phyloP scores from a whole-genome alignment of 768 basidiomycete species.

The Hygrophoropsis aurantiaca region DNA sequence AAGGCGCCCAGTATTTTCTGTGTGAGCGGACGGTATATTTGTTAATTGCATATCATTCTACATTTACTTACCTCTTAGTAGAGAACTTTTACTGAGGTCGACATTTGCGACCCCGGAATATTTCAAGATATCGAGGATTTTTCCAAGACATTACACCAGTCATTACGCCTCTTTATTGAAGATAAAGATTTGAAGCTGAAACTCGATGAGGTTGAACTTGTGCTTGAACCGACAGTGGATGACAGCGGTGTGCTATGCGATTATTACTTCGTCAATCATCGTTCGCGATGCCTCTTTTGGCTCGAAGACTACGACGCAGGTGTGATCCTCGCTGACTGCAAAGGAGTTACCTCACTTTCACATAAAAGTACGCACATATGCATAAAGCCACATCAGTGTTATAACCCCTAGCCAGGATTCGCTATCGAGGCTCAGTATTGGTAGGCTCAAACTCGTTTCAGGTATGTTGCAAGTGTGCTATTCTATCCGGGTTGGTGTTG shows the following conservation, averaged over 20 bases:
- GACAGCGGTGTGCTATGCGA: slow-evolving; percentile 17
- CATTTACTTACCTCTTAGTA: slow-evolving; percentile 13
- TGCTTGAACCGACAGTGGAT: slow-evolving; percentile 10
- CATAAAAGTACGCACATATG: slow-evolving; percentile 37
- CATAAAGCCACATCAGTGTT: neutral
- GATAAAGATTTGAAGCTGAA: slow-evolving; percentile 3
- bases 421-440: slow-evolving; percentile 30
- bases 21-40: slow-evolving; percentile 39
- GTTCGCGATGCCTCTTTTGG: slow-evolving; percentile 46
- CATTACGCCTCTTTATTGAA: slow-evolving; percentile 11
- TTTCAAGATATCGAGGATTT: slow-evolving; percentile 33
- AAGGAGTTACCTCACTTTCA: slow-evolving; percentile 37
- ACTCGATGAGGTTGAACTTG: slow-evolving; percentile 12
- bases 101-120: slow-evolving; percentile 40
- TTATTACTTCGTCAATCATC: slow-evolving; percentile 51
- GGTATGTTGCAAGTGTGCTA: no score
- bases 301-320: slow-evolving; percentile 39
- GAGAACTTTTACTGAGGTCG: slow-evolving; percentile 51
- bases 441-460: no score
- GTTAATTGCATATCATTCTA: neutral
- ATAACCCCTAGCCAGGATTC: slow-evolving; percentile 13
- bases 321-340: slow-evolving; percentile 31
- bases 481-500: no score
- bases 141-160: slow-evolving; percentile 10
- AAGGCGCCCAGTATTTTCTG: slow-evolving; percentile 57